Base-by-base conservation (phyloP, 2,329 filamentous ascomycete genomes). In the Fusarium torreyae region DNA sequence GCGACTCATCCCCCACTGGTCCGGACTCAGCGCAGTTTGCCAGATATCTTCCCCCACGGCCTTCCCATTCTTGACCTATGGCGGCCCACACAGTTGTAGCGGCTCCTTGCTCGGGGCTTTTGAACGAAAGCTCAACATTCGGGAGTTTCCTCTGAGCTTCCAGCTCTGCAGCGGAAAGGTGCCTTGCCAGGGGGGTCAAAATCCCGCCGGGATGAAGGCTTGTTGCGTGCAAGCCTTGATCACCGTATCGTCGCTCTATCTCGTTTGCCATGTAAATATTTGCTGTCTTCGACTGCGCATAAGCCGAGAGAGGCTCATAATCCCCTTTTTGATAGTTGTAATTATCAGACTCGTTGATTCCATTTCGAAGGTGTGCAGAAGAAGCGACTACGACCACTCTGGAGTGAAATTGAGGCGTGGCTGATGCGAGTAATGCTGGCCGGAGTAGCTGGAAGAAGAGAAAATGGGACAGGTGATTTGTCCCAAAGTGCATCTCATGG, bases 351-450 rank as follows among this genome's bases (percentile, higher is more conserved):
- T 57, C 56, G 11, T 63, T 50, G 18, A 45, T 53, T 6, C 56
- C 38, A 34, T 31, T 17, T 8, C 36, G 18, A 3, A 54, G 36
- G 28, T 87, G 85, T 6, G 73, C 84, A 0, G 77, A 64, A 4
- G 81, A 83, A 1, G 83, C 79, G 3, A 87, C 73, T 5, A 76
- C 73, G 45, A 88, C 78, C 7, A 87, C 82, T 7, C 86, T 80
- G 4, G 82, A 85, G 20, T 78, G 69, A 49, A 83, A 84, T 0
- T 72, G 64, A 0, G 81, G 73, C 0, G 80, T 81, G 3, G 78
- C 68, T 14, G 78, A 78, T 0, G 77, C 68, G 6, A 87, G 75
- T 7, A 88, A 71, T 0, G 79, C 72, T 0, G 79, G 75, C 46
- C 83, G 82, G 34, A 88, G 76, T 0, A 74, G 82, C 77, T 74